Base-by-base conservation (phyloP, 108 stramenopile species). In the Skeletonema menzelii region DNA sequence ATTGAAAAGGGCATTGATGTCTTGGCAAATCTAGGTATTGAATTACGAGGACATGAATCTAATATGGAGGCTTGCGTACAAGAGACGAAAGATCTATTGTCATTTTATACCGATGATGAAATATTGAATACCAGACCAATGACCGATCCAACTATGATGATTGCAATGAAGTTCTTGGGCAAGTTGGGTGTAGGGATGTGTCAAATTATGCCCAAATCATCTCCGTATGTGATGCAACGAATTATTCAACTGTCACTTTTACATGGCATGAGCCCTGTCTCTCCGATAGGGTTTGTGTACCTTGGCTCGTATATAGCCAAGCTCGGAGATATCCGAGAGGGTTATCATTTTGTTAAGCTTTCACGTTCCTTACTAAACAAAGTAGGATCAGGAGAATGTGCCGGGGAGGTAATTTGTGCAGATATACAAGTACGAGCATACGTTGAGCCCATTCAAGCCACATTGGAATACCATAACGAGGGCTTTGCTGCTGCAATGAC, bases 121-220 rank as follows among this genome's bases (percentile, higher is more conserved):
- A 12, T 67, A 3, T 22, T 67, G 47, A 47, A 56, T 11, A 56
- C 55, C 56, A 67, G 34, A 57, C 4, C 22, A 56, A 67, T 67
- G 67, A 20, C 47, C 24, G 53, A 67, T 47, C 47, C 67, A 30
- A 20, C 55, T 15, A 67, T 56, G 55, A 67, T 67, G 3, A 67
- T 67, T 28, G 55, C 53, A 34, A 67, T 67, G 67, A 67, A 67
- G 12, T 67, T 67, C 20, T 47, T 53, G 14, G 24, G 26, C 28
- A 66, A 27, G 30, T 49, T 67, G 42, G 56, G 19, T 4, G 2
- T 67, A 19, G 30, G 30, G 10, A 6, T 34, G 55, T 17, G 22
- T 31, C 8, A 20, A 12, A 56, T 24, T 3, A 67, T 15, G 22
- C 55, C 47, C 13, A 20, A 0, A 34, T 26, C 55, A 15, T 13